These are phyloP conservation scores for Trichoderma sp. DNA, from an alignment of 2,329 filamentous ascomycete species.

Conservation along the genomic window DNA sequence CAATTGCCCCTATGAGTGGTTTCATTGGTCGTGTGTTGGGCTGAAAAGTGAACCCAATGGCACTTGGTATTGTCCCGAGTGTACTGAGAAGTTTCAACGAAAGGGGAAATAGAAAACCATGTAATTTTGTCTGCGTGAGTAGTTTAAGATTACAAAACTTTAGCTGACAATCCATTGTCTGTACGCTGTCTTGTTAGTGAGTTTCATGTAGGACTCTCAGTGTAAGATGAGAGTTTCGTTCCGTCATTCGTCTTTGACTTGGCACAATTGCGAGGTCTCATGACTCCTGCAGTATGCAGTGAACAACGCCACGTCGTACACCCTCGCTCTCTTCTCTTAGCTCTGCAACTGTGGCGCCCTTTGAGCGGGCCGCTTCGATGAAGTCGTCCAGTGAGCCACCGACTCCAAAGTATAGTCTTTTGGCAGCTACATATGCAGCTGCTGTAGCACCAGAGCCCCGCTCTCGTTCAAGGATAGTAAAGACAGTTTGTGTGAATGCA, in stretches of 20 bases:
- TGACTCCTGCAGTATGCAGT: slow-evolving; percentile 39
- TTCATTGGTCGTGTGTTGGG: slow-evolving; percentile 75
- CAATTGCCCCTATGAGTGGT: slow-evolving; percentile 80
- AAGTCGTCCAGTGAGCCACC: slow-evolving; percentile 80
- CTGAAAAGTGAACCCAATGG: slow-evolving; percentile 67
- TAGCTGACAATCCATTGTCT: not conserved
- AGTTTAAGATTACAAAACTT: not conserved
- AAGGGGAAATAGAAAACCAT: slow-evolving; percentile 31
- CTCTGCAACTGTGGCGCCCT: slow-evolving; percentile 49
- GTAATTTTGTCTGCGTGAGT: not conserved
- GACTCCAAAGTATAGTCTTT: slow-evolving; percentile 81
- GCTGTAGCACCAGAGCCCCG: slow-evolving; percentile 42
- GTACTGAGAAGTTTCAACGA: slow-evolving; percentile 51
- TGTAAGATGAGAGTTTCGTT: not conserved
- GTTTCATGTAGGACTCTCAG: not conserved
- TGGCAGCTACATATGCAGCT: slow-evolving; percentile 68
- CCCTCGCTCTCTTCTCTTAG: slow-evolving; percentile 60
- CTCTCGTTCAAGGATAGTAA: slow-evolving; percentile 55
- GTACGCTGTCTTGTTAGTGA: not conserved
- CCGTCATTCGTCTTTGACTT: not conserved
- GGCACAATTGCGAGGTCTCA: not conserved
- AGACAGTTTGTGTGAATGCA: slow-evolving; percentile 66
- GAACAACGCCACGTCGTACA: slow-evolving; percentile 60
- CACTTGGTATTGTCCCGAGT: slow-evolving; percentile 66
- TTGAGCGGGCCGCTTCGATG: slow-evolving; percentile 48